Evolutionary conservation across 2,329 filamentous ascomycete species (phyloP).

Genomic region (Microcera coccophila): DNA sequence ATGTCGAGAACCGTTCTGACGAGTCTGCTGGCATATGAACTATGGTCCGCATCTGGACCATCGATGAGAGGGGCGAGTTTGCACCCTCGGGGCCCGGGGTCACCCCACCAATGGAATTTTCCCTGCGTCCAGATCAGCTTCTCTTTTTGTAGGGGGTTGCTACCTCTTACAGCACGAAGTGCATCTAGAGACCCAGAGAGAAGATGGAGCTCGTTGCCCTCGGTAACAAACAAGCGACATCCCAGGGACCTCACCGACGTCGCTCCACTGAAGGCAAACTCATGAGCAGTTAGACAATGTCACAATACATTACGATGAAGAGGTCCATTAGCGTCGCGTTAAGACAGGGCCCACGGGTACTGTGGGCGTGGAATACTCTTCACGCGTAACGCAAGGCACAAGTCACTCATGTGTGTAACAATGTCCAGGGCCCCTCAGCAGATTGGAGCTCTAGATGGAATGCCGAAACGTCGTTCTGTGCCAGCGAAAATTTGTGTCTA

Average conservation of each 20-base stretch:
- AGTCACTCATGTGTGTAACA: slow-evolving; percentile 22
- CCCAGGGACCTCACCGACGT: slow-evolving; percentile 1
- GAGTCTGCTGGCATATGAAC: slow-evolving; percentile 13
- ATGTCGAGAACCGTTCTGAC: slow-evolving; percentile 8
- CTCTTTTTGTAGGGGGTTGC: too few relatives aligned
- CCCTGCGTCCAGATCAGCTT: too few relatives aligned
- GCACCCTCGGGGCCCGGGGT: slow-evolving; percentile 1
- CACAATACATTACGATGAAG: slow-evolving; percentile 7
- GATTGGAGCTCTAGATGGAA: too few relatives aligned
- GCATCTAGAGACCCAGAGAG: too few relatives aligned
- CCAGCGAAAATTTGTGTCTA: slow-evolving; percentile 2
- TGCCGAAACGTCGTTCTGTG: too few relatives aligned
- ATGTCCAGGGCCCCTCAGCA: too few relatives aligned
- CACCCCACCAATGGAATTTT: slow-evolving; percentile 7
- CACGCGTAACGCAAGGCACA: slow-evolving; percentile 17
- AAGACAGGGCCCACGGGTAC: not conserved
- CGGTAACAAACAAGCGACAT: not conserved
- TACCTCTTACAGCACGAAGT: too few relatives aligned
- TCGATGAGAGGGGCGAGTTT: slow-evolving; percentile 7
- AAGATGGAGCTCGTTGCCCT: too few relatives aligned
- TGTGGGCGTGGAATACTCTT: slow-evolving; percentile 2
- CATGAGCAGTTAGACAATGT: slow-evolving; percentile 17
- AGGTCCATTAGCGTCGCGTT: not conserved
- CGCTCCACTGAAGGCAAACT: slow-evolving; percentile 11
- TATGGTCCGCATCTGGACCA: slow-evolving; percentile 7